Conservation (phyloP, 1,139 yeast species). For the Blastobotrys persicus region DNA sequence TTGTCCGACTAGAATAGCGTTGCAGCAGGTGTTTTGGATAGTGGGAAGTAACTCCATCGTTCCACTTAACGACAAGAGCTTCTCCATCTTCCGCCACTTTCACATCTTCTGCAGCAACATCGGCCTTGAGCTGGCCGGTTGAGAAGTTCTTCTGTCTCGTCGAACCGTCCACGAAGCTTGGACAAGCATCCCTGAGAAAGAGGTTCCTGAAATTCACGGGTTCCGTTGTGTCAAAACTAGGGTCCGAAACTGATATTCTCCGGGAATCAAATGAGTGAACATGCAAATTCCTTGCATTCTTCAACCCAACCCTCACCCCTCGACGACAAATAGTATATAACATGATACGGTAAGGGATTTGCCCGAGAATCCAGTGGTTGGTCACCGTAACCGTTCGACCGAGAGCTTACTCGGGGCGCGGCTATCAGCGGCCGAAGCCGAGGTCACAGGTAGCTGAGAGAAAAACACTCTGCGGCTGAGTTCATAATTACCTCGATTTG, state of each 20-base stretch:
- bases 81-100: constrained; percentile 30
- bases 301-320: not conserved
- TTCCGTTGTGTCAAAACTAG: constrained; percentile 9
- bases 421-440: not conserved
- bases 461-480: too few species aligned
- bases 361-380: not conserved
- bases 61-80: constrained; percentile 54
- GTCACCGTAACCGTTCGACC: not conserved
- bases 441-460: too few species aligned
- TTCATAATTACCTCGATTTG: too few species aligned
- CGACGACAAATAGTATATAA: not conserved
- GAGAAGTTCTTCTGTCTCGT: constrained; percentile 67
- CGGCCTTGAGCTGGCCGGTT: constrained; percentile 48
- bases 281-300: constrained; percentile 15
- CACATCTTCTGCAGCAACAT: constrained; percentile 34
- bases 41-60: constrained; percentile 48
- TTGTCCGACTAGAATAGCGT: constrained; percentile 42
- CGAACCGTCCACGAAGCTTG: constrained; percentile 51
- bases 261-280: constrained; percentile 20
- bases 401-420: not conserved
- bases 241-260: constrained; percentile 19
- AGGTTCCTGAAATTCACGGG: constrained; percentile 49
- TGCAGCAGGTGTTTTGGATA: constrained; percentile 51
- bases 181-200: constrained; percentile 66
- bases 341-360: not conserved